Percentiles rank a stretch among this genome's conserved stretches.
phyloP scores from a whole-genome alignment of 2,329 filamentous ascomycete genomes.

The Raffaelea arxii region DNA sequence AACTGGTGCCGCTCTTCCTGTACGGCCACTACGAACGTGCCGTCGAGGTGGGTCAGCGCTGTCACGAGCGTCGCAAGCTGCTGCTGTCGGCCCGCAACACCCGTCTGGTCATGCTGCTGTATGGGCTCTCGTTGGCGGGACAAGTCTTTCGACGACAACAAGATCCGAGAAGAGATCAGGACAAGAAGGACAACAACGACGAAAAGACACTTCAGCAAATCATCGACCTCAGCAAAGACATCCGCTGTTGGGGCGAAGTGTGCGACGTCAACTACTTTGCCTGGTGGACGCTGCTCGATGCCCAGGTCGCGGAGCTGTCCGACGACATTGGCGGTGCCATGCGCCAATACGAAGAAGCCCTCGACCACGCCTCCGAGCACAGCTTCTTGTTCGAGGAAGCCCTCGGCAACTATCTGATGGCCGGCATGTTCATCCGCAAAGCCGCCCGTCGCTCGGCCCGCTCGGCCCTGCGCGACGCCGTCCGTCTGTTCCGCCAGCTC shows the following conservation, averaged over 20 bases:
- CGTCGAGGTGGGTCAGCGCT: conserved; percentile 43
- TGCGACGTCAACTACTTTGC: conserved; percentile 62
- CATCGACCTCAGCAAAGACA: conserved; percentile 44
- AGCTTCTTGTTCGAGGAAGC: conserved; percentile 63
- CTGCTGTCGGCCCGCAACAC: conserved; percentile 53
- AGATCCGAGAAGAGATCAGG: conserved; percentile 34
- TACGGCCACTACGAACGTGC: conserved; percentile 54
- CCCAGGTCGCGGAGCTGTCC: conserved; percentile 56
- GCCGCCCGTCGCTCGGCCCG: conserved; percentile 59
- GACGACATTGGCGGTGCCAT: conserved; percentile 49
- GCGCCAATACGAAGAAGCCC: conserved; percentile 55
- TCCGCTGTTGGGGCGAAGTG: conserved; percentile 53
- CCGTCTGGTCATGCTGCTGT: conserved; percentile 47
- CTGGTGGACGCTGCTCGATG: conserved; percentile 60
- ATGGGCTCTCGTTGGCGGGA: conserved; percentile 47
- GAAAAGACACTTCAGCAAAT: conserved; percentile 43
- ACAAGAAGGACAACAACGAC: conserved; percentile 17
- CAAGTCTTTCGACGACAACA: conserved; percentile 38
- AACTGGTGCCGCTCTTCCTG: conserved; percentile 52
- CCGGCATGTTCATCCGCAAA: conserved; percentile 57
- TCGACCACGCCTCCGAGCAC: conserved; percentile 63
- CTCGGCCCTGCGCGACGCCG: conserved; percentile 56
- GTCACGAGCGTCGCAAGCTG: conserved; percentile 34
- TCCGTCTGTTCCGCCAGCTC: conserved; percentile 58
- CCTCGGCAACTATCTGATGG: conserved; percentile 63